Percentiles rank a stretch among this genome's conserved stretches.
These are phyloP conservation scores for Yamadazyma olivae DNA, from an alignment of 805 yeast genomes.

Conservation along the genomic window DNA sequence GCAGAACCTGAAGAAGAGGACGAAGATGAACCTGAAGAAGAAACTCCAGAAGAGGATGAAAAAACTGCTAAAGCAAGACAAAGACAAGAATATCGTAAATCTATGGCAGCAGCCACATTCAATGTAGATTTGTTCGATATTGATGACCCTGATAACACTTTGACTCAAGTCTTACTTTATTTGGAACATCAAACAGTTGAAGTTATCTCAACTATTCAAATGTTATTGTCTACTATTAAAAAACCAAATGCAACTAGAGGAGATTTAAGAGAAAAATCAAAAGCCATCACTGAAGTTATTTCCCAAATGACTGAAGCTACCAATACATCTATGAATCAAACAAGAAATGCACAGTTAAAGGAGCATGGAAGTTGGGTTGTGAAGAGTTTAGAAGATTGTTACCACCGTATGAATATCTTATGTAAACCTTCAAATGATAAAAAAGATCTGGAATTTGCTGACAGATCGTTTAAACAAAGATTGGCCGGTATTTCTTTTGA, in stretches of 20 bases:
- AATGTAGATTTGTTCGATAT: slow-evolving; percentile 76
- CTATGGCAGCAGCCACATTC: slow-evolving; percentile 54
- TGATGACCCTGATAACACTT: slow-evolving; percentile 83
- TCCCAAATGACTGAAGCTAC: slow-evolving; percentile 89
- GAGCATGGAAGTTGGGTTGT: slow-evolving; percentile 93
- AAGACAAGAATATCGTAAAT: slow-evolving; percentile 44
- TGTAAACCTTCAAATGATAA: slow-evolving; percentile 43
- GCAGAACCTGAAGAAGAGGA: slow-evolving; percentile 3
- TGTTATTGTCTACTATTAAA: slow-evolving; percentile 71
- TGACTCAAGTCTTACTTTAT: slow-evolving; percentile 77
- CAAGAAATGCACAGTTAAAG: slow-evolving; percentile 77
- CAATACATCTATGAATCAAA: slow-evolving; percentile 80
- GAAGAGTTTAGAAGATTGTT: slow-evolving; percentile 80
- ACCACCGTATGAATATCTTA: slow-evolving; percentile 73
- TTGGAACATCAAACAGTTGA: slow-evolving; percentile 92
- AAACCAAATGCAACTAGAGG: slow-evolving; percentile 75
- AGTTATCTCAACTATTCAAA: slow-evolving; percentile 86
- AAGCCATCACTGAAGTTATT: slow-evolving; percentile 75
- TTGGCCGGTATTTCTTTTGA: slow-evolving; percentile 95
- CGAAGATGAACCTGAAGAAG: slow-evolving; percentile 16
- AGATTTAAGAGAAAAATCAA: slow-evolving; percentile 66
- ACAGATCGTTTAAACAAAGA: slow-evolving; percentile 86
- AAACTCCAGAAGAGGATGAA: slow-evolving; percentile 20
- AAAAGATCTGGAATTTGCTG: slow-evolving; percentile 67
- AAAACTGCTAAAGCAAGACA: slow-evolving; percentile 36